Percentiles rank a stretch among this genome's conserved stretches.
phyloP scores from a whole-genome alignment of 257 asterid species.

The Solanum infundibuliforme region DNA sequence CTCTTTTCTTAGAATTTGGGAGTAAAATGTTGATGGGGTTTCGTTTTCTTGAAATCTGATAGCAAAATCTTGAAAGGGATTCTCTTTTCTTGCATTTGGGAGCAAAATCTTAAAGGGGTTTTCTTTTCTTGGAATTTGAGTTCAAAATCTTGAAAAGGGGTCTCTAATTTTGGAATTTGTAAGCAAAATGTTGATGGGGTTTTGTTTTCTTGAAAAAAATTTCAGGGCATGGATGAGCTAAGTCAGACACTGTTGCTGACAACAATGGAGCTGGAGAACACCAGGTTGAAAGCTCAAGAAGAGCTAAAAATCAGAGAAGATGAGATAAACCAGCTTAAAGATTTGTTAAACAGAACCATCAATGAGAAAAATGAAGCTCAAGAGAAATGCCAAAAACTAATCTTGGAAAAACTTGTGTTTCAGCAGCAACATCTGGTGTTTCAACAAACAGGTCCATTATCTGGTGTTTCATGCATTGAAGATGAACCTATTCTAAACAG shows the following conservation, averaged over 20 bases:
- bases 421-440: conserved; percentile 27
- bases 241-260: conserved; percentile 42
- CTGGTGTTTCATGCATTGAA: conserved; percentile 52
- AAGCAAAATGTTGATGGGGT: background rate
- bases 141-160: background rate
- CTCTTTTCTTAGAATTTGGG: background rate
- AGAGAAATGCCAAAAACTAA: conserved; percentile 32
- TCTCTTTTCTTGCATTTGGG: too few species aligned
- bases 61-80: background rate
- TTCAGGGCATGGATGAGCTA: conserved; percentile 75
- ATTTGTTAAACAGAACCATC: conserved; percentile 31
- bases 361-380: conserved; percentile 57
- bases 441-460: conserved; percentile 21
- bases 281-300: conserved; percentile 48
- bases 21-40: too few species aligned
- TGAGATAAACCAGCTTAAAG: conserved; percentile 46
- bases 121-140: background rate
- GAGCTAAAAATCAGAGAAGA: conserved; percentile 51
- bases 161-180: background rate
- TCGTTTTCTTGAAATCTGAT: background rate
- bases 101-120: too few species aligned
- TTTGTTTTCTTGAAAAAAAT: background rate
- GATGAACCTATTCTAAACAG: conserved; percentile 35
- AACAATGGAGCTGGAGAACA: conserved; percentile 53
- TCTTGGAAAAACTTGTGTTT: conserved; percentile 34